phyloP scores from a whole-genome alignment of 2,329 filamentous ascomycete genomes.

The Phialocephala sp. region DNA sequence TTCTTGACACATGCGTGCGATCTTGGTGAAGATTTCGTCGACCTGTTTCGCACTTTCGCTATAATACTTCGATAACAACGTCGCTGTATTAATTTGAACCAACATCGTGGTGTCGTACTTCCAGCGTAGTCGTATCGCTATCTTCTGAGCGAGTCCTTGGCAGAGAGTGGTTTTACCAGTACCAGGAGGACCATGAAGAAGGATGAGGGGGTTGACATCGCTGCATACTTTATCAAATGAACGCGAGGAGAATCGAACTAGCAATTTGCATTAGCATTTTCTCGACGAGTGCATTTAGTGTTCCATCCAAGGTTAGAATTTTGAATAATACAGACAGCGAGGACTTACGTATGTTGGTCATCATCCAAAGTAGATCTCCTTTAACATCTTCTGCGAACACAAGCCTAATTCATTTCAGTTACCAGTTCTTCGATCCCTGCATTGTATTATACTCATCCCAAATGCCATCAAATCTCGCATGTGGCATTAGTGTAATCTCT shows the following conservation, averaged over 20 bases:
- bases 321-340: too few species aligned
- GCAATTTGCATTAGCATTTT: background rate
- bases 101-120: constrained; percentile 46
- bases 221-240: constrained; percentile 61
- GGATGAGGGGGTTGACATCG: constrained; percentile 88
- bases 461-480: constrained; percentile 32
- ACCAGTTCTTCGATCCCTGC: background rate
- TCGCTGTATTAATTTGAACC: constrained; percentile 52
- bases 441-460: constrained; percentile 38
- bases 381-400: constrained; percentile 41
- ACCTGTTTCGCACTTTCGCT: constrained; percentile 53
- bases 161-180: constrained; percentile 95
- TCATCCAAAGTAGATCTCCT: constrained; percentile 37
- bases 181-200: constrained; percentile 89
- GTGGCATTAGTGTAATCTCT: constrained; percentile 37
- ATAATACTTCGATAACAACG: constrained; percentile 53
- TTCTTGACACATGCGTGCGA: constrained; percentile 40
- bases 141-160: constrained; percentile 82
- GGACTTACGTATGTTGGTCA: constrained; percentile 39
- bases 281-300: too few species aligned
- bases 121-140: constrained; percentile 50
- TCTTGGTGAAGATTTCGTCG: constrained; percentile 48
- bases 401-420: constrained; percentile 30
- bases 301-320: too few species aligned
- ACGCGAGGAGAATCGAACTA: constrained; percentile 34